phyloP scores from a whole-genome alignment of 768 basidiomycete genomes.

The Paxillus ammoniavirescens region DNA sequence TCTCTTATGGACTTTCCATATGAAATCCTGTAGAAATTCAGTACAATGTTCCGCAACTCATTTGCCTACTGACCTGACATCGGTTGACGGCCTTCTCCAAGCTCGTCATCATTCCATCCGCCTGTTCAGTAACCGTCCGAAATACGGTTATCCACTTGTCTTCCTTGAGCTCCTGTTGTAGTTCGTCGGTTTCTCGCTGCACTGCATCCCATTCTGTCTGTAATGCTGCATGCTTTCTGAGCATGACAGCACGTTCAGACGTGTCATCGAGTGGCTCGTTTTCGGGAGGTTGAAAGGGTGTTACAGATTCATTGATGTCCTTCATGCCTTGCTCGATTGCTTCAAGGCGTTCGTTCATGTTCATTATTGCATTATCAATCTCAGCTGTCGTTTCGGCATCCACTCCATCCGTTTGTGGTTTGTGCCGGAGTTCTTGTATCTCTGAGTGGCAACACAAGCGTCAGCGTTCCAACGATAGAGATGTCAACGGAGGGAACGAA shows the following conservation, averaged over 20 bases:
- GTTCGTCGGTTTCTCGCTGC: slow-evolving; percentile 73
- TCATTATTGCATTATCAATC: slow-evolving; percentile 81
- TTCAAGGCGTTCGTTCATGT: slow-evolving; percentile 76
- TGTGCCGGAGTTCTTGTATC: slow-evolving; percentile 91
- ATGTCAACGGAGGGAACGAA: slow-evolving; percentile 29
- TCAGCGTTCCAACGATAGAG: slow-evolving; percentile 10
- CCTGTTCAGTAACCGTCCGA: slow-evolving; percentile 90
- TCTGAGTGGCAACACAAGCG: slow-evolving; percentile 43
- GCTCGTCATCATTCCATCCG: slow-evolving; percentile 96
- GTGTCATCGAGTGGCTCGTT: slow-evolving; percentile 49
- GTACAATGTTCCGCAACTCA: not conserved
- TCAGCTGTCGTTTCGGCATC: slow-evolving; percentile 58
- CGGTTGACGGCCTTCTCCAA: slow-evolving; percentile 90
- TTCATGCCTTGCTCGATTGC: slow-evolving; percentile 71
- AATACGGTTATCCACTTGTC: slow-evolving; percentile 97
- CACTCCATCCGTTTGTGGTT: slow-evolving; percentile 61
- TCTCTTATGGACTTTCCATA: slow-evolving; percentile 73
- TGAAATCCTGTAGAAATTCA: slow-evolving; percentile 62
- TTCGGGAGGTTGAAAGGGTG: slow-evolving; percentile 51
- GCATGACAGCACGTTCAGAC: slow-evolving; percentile 39
- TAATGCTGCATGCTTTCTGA: slow-evolving; percentile 74
- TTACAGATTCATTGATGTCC: slow-evolving; percentile 61
- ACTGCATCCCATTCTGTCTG: slow-evolving; percentile 79
- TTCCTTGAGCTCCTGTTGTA: slow-evolving; percentile 92
- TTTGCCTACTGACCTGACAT: slow-evolving; percentile 64